Conservation (phyloP, 2,329 filamentous ascomycete species). For the Chaetomium sp. region DNA sequence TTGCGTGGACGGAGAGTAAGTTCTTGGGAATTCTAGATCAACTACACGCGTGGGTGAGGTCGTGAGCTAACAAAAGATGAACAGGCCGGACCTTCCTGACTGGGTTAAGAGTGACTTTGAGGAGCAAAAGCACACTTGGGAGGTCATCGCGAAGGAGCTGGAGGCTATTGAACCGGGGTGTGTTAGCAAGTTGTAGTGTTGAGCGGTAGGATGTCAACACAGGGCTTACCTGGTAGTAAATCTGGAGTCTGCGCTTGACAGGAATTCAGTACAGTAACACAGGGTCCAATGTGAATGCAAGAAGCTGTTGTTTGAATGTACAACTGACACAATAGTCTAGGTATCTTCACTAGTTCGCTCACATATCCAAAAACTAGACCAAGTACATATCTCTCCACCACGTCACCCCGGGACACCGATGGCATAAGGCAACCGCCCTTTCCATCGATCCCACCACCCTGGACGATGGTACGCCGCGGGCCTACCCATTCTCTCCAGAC, state of each 20-base stretch:
- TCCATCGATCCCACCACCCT: conserved; percentile 10
- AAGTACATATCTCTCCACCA: too few relatives aligned
- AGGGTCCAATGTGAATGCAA: too few relatives aligned
- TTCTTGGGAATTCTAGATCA: background rate
- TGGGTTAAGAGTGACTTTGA: background rate
- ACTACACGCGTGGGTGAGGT: too few relatives aligned
- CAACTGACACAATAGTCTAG: too few relatives aligned
- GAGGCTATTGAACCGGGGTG: background rate
- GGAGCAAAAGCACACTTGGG: conserved; percentile 4
- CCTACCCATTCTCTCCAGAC: conserved; percentile 15
- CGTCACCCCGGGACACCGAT: conserved; percentile 7
- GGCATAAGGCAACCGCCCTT: conserved; percentile 15
- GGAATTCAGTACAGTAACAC: too few relatives aligned
- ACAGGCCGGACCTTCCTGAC: background rate
- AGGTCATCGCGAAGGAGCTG: background rate
- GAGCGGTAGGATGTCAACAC: too few relatives aligned
- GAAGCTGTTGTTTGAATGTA: too few relatives aligned
- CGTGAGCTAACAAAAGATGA: background rate
- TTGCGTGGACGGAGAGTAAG: conserved; percentile 27
- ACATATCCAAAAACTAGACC: too few relatives aligned
- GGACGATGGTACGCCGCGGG: conserved; percentile 10
- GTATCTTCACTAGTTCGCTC: too few relatives aligned
- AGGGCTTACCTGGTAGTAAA: too few relatives aligned
- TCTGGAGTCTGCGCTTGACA: too few relatives aligned
- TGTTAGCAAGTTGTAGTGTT: background rate